Percentiles rank a stretch among this genome's conserved stretches.
Conservation (phyloP, 176 grass and related monocot species). For the Miscanthus lutarioriparius region DNA sequence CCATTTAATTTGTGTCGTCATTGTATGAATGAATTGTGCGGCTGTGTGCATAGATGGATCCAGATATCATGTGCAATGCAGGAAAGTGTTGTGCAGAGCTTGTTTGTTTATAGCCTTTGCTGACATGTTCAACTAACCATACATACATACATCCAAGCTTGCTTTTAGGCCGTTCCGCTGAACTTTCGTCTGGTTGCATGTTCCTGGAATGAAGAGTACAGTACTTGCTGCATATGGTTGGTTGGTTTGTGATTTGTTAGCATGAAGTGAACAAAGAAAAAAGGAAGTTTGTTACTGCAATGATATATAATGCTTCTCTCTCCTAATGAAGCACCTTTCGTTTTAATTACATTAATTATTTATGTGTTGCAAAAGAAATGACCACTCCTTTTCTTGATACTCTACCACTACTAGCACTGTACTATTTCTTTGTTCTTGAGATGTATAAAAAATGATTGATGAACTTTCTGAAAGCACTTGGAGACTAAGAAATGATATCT, state of each 20-base stretch:
- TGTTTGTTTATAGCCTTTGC: constrained; percentile 27
- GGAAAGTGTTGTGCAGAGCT: not conserved
- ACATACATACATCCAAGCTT: not conserved
- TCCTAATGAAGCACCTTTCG: not conserved
- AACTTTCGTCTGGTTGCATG: constrained; percentile 18
- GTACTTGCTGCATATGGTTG: not conserved
- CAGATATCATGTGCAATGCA: constrained; percentile 15
- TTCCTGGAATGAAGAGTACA: constrained; percentile 23
- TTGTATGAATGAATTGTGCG: not conserved
- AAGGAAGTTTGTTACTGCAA: not conserved
- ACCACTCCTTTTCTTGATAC: not conserved
- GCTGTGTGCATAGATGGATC: not conserved
- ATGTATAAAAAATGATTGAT: not conserved
- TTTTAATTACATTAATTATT: not conserved
- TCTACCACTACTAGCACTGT: not conserved
- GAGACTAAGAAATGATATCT: constrained; percentile 36
- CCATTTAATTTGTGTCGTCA: not conserved
- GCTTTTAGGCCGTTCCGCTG: constrained; percentile 33
- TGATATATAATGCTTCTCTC: not conserved
- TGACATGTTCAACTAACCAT: not conserved
- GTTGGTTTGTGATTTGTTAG: not conserved
- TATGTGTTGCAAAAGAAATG: not conserved
- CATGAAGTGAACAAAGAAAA: not conserved
- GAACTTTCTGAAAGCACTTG: constrained; percentile 27
- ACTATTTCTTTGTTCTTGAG: not conserved